Conservation (phyloP, 2,329 filamentous ascomycete genomes). For the Verticillium longisporum region DNA sequence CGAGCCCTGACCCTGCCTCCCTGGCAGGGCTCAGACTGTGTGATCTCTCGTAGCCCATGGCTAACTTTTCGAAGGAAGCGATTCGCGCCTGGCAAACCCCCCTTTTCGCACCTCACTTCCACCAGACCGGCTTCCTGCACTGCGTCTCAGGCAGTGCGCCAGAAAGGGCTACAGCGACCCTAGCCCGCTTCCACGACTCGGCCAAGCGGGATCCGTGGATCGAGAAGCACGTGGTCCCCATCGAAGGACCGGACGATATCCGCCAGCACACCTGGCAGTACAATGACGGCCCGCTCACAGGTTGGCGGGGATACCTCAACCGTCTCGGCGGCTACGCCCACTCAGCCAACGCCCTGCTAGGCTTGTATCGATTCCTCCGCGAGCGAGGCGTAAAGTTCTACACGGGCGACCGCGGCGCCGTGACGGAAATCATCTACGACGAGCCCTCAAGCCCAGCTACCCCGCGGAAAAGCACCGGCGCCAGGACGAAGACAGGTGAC, state of each 20-base stretch:
- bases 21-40: no score
- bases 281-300: conserved; percentile 34
- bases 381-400: conserved; percentile 30
- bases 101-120: conserved; percentile 45
- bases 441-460: not conserved
- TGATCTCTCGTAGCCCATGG: not conserved
- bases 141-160: conserved; percentile 40
- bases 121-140: conserved; percentile 33
- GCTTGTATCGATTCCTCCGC: conserved; percentile 34
- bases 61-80: conserved; percentile 29
- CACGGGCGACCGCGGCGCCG: conserved; percentile 16
- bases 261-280: conserved; percentile 38
- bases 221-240: conserved; percentile 17
- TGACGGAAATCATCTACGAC: conserved; percentile 19
- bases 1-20: not conserved
- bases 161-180: conserved; percentile 36
- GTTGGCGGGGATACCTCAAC: conserved; percentile 55
- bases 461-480: not conserved
- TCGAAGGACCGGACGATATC: conserved; percentile 31
- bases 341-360: conserved; percentile 41
- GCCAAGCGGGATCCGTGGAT: conserved; percentile 31
- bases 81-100: conserved; percentile 44
- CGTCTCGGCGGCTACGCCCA: conserved; percentile 50
- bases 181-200: conserved; percentile 33
- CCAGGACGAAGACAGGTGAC: conserved; percentile 1